These are phyloP conservation scores for Daldinia sp. DNA, from an alignment of 2,329 filamentous ascomycete genomes.

Conservation along the genomic window DNA sequence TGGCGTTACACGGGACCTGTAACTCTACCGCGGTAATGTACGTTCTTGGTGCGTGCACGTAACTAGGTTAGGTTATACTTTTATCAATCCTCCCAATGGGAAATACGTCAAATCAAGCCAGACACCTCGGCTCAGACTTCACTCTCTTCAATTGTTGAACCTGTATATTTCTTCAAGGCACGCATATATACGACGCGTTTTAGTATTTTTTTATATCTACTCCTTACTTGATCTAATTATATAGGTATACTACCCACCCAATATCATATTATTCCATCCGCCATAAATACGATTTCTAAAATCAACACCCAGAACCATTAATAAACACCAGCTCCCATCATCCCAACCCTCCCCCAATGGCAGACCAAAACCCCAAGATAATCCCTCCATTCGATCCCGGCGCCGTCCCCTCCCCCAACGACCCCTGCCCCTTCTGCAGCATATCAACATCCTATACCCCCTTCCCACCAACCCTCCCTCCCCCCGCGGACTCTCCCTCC, in stretches of 20 bases:
- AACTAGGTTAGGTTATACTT: too few species aligned
- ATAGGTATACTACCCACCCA: too few species aligned
- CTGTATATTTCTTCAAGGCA: too few species aligned
- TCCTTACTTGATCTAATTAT: too few species aligned
- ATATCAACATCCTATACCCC: slow-evolving; percentile 62
- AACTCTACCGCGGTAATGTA: background rate
- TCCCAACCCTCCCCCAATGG: slow-evolving; percentile 4
- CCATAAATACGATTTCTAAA: too few species aligned
- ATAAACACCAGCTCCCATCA: background rate
- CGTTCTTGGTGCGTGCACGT: too few species aligned
- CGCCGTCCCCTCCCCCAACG: slow-evolving; percentile 41
- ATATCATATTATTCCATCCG: too few species aligned
- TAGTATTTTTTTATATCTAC: too few species aligned
- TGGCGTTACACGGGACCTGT: background rate
- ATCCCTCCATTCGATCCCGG: slow-evolving; percentile 49
- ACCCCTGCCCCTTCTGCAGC: slow-evolving; percentile 68
- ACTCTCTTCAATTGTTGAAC: too few species aligned
- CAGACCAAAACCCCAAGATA: slow-evolving; percentile 15
- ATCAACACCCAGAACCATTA: too few species aligned
- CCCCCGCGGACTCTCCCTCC: slow-evolving; percentile 47
- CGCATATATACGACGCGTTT: too few species aligned
- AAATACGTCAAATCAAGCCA: background rate
- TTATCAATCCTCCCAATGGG: background rate
- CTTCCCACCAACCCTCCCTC: slow-evolving; percentile 56
- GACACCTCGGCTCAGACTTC: too few species aligned